These are phyloP conservation scores for Penicillium sp. DNA, from an alignment of 2,329 filamentous ascomycete genomes.

Conservation along the genomic window DNA sequence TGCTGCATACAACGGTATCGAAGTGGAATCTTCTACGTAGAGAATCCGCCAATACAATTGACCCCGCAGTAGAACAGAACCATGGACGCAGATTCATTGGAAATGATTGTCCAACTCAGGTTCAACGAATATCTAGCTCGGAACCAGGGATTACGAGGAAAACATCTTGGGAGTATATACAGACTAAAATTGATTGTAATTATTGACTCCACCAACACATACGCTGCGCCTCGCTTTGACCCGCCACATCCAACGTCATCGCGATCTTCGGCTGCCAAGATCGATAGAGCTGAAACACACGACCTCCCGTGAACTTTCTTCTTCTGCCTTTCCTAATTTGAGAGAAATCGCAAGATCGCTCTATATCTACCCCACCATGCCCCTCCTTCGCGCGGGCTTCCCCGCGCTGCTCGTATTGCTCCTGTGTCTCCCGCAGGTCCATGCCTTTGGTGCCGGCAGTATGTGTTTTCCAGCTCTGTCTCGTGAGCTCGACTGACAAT, in stretches of 20 bases:
- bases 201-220: too few relatives aligned
- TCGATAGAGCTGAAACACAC: slow-evolving; percentile 11
- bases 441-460: slow-evolving; percentile 45
- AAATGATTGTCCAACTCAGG: too few relatives aligned
- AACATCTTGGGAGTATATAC: too few relatives aligned
- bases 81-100: too few relatives aligned
- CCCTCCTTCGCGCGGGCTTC: slow-evolving; percentile 23
- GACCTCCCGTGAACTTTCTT: background rate
- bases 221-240: too few relatives aligned
- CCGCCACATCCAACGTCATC: slow-evolving; percentile 12
- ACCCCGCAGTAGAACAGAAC: too few relatives aligned
- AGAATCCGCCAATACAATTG: too few relatives aligned
- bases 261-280: slow-evolving; percentile 11
- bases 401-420: slow-evolving; percentile 35
- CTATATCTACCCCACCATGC: slow-evolving; percentile 14
- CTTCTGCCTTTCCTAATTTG: background rate
- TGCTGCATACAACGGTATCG: too few relatives aligned
- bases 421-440: slow-evolving; percentile 35
- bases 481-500: slow-evolving; percentile 7
- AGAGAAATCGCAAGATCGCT: background rate
- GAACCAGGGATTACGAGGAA: too few relatives aligned
- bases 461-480: slow-evolving; percentile 15
- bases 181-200: too few relatives aligned
- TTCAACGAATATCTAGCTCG: too few relatives aligned
- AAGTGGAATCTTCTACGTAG: too few relatives aligned